phyloP scores from a whole-genome alignment of 441 rosid species.

The Jatropha podagrica region DNA sequence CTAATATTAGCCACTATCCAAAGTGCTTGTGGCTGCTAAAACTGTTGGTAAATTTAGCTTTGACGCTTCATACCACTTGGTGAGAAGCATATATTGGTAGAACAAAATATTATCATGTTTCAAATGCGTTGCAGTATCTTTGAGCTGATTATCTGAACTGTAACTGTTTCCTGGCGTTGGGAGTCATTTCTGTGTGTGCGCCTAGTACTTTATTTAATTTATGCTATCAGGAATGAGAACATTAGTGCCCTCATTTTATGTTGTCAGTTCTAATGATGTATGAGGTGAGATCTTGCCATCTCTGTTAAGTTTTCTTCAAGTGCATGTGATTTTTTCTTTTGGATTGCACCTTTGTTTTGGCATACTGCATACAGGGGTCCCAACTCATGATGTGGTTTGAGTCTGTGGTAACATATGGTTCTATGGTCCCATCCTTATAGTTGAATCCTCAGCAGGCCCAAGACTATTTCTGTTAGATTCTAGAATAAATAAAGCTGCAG shows the following conservation, averaged over 20 bases:
- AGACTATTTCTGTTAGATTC: too few relatives aligned
- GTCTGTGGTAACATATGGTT: not conserved
- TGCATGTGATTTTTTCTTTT: not conserved
- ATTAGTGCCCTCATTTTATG: conserved; percentile 1
- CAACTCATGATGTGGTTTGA: not conserved
- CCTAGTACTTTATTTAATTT: not conserved
- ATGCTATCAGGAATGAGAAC: not conserved
- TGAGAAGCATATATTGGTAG: not conserved
- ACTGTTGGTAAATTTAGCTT: not conserved
- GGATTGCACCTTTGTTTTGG: not conserved
- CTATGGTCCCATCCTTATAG: not conserved
- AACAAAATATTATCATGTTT: not conserved
- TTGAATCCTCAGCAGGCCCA: not conserved
- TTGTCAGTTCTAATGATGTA: not conserved
- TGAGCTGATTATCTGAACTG: not conserved
- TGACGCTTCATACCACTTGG: not conserved
- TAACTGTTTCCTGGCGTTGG: not conserved
- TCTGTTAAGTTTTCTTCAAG: not conserved
- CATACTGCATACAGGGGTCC: not conserved
- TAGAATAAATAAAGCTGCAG: too few relatives aligned
- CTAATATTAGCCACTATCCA: not conserved
- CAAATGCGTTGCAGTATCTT: not conserved
- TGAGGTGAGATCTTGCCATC: not conserved
- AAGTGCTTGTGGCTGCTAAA: conserved; percentile 10
- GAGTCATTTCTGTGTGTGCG: conserved; percentile 1